Evolutionary conservation across 31 red algal genomes (phyloP).

Genomic region (Odonthalia washingtoniensis): DNA sequence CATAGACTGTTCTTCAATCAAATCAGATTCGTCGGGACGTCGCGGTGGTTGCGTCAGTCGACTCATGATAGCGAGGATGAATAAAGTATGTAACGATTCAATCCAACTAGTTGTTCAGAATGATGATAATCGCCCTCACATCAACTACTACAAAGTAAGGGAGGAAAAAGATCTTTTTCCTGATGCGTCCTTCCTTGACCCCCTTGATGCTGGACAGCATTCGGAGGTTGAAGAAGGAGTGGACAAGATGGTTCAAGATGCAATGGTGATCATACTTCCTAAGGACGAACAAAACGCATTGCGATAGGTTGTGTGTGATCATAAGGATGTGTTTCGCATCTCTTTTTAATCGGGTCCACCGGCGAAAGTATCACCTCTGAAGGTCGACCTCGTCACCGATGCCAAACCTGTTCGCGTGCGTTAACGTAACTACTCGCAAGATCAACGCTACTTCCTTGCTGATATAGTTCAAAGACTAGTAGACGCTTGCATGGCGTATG

Average conservation of each 20-base stretch:
- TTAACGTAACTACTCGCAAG: constrained; percentile 46
- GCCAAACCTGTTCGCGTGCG: constrained; percentile 2
- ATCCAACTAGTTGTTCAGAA: too few relatives aligned
- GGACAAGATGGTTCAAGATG: constrained; percentile 1
- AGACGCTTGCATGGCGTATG: constrained; percentile 22
- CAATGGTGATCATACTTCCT: constrained; percentile 4
- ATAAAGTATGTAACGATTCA: too few relatives aligned
- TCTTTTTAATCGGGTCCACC: constrained; percentile 4
- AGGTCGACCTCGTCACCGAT: background rate
- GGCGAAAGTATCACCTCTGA: constrained; percentile 8
- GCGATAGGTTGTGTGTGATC: background rate
- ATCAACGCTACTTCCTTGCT: constrained; percentile 33
- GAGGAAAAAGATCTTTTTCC: too few relatives aligned
- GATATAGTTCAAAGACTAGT: constrained; percentile 38
- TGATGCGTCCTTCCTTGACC: too few relatives aligned
- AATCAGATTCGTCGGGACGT: too few relatives aligned
- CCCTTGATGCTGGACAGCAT: too few relatives aligned
- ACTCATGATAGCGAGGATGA: too few relatives aligned
- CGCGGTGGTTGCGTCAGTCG: too few relatives aligned
- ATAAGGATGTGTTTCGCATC: constrained; percentile 7
- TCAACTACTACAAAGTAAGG: too few relatives aligned
- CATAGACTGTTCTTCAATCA: too few relatives aligned
- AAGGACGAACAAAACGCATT: background rate
- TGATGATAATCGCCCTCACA: too few relatives aligned
- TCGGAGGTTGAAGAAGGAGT: constrained; percentile 1